Conservation (phyloP, 495 filamentous ascomycete genomes). For the Amorphotheca resinae region DNA sequence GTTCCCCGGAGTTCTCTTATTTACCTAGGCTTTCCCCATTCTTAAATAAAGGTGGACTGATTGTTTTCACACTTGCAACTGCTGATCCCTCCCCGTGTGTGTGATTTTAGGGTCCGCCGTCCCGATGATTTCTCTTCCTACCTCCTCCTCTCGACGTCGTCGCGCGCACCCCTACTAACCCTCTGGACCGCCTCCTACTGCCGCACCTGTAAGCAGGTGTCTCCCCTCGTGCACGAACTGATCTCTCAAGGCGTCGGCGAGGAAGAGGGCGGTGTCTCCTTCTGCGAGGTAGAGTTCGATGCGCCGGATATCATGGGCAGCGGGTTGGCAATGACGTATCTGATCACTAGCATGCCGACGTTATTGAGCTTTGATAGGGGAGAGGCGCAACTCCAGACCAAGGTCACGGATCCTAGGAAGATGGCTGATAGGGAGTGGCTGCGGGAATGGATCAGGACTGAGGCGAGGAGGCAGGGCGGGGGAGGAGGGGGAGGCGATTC, state of each 20-base stretch:
- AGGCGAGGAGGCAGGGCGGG: slow-evolving; percentile 37
- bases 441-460: slow-evolving; percentile 49
- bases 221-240: slow-evolving; percentile 38
- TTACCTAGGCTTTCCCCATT: too few relatives aligned
- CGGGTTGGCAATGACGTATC: slow-evolving; percentile 41
- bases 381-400: slow-evolving; percentile 42
- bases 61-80: too few relatives aligned
- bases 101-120: slow-evolving; percentile 40
- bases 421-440: slow-evolving; percentile 43
- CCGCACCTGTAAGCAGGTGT: slow-evolving; percentile 41
- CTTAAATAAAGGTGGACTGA: too few relatives aligned
- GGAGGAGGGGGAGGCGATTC: slow-evolving; percentile 18
- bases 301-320: slow-evolving; percentile 41
- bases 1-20: slow-evolving; percentile 15
- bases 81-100: too few relatives aligned
- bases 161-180: slow-evolving; percentile 47
- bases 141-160: slow-evolving; percentile 43
- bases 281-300: slow-evolving; percentile 51
- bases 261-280: slow-evolving; percentile 45
- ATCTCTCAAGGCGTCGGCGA: slow-evolving; percentile 47
- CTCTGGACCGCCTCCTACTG: slow-evolving; percentile 61
- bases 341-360: slow-evolving; percentile 56
- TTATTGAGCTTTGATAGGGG: slow-evolving; percentile 51
- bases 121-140: slow-evolving; percentile 49
- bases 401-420: slow-evolving; percentile 37